Base-by-base conservation (phyloP, 495 filamentous ascomycete species). In the Lasiosphaeria hispida region DNA sequence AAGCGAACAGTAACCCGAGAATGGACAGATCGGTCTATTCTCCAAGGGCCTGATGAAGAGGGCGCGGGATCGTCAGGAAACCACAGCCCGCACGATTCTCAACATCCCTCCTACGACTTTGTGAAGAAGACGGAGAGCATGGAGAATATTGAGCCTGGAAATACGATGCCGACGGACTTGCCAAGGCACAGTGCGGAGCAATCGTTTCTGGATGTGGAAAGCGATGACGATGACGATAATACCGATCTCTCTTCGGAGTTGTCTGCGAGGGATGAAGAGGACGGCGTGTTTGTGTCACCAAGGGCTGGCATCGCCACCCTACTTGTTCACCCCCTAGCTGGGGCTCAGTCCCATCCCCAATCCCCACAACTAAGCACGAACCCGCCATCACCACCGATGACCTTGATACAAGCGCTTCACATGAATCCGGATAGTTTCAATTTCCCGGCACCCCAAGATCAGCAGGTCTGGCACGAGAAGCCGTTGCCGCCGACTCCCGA, bases 211-310 rank as follows among this genome's bases (percentile, higher is more conserved):
- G 78, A 89, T 19, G 80, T 85, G 45, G 83, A 85, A 23, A 86
- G 85, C 59, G 85, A 90, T 61, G 77, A 85, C 57, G 75, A 85
- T 58, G 85, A 90, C 62, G 77, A 85, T 57, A 74, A 85, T 30
- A 93, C 88, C 53, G 90, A 88, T 57, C 71, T 92, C 11, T 93
- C 90, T 11, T 92, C 90, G 10, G 89, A 96, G 55, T 59, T 92
- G 33, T 94, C 93, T 1, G 75, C 85, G 10, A 63, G 73, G 34
- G 80, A 85, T 33, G 78, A 75, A 33, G 67, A 72, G 5, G 66
- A 69, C 30, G 67, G 63, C 42, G 60, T 64, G 11, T 54, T 64
- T 48, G 60, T 67, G 1, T 63, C 67, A 41, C 53, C 66, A 37
- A 64, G 70, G 44, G 71, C 71, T 72, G 68, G 72, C 59, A 61